These are phyloP conservation scores for Ambrosiella beaveri DNA, from an alignment of 2,329 filamentous ascomycete species.

Conservation along the genomic window DNA sequence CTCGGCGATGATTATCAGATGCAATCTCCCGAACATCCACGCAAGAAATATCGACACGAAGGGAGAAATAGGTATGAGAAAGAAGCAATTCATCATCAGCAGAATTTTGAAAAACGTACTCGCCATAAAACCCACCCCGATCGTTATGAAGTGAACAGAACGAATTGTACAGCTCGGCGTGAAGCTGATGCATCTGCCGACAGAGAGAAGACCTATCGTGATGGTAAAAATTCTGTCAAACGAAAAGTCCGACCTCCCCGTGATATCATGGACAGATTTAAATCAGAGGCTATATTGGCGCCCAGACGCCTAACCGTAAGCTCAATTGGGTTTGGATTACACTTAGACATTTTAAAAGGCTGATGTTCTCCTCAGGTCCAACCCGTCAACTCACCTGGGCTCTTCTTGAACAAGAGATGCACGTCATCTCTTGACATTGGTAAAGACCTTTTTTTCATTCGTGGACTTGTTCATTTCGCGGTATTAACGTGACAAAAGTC, in stretches of 20 bases:
- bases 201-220: slow-evolving; percentile 15
- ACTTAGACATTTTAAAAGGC: neutral
- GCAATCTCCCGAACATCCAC: neutral
- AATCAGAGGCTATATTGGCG: slow-evolving; percentile 33
- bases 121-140: slow-evolving; percentile 39
- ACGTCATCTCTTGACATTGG: slow-evolving; percentile 14
- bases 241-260: slow-evolving; percentile 15
- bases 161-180: slow-evolving; percentile 14
- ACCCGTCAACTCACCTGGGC: slow-evolving; percentile 16
- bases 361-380: neutral
- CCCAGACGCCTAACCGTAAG: slow-evolving; percentile 19
- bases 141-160: slow-evolving; percentile 31
- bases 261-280: slow-evolving; percentile 39
- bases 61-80: neutral
- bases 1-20: no score
- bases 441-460: slow-evolving; percentile 11
- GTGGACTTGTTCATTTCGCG: no score
- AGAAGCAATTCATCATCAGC: neutral
- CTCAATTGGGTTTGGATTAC: neutral
- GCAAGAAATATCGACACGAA: neutral
- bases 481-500: slow-evolving; percentile 22
- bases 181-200: slow-evolving; percentile 14
- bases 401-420: slow-evolving; percentile 21
- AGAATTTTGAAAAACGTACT: slow-evolving; percentile 30
- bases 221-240: slow-evolving; percentile 16